Base-by-base conservation (phyloP, 148 eudicot species). In the Amaranthus palmeri region DNA sequence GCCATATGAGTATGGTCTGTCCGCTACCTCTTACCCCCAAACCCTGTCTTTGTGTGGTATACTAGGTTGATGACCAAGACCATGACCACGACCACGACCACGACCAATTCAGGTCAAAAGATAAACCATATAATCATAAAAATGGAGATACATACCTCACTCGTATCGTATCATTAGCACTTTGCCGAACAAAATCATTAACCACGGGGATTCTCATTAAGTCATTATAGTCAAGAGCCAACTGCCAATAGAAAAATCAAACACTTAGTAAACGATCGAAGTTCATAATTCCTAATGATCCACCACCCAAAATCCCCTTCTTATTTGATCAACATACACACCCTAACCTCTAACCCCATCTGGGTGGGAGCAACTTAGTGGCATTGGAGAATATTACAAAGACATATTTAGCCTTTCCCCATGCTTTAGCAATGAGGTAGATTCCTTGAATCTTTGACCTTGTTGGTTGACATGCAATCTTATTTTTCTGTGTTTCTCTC, bases 211-310 rank as follows among this genome's bases (percentile, higher is more conserved):
- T 87, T 76, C 68, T 88, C 85, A 87, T 85, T 72, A 79, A 67
- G 70, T 93, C 98, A 57, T 93, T 58, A 64, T 90, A 90, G 80
- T 93, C 98, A 68, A 90, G 84, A 74, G 85, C 85, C 81, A 93
- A 64, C 98, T 93, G 92, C 73, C 60, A 75, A 71, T 40, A 46
- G 47, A 54, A 43, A 67, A 63, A 54, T 66, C n/a, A 49, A 76
- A 42, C 6, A 56, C 12, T 71, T 25, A 70, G 45, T 68, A 40
- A 4, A 13, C 14, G 7, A 53, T 42, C 53, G 41, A 63, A 36
- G 15, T 6, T 3, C 9, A 59, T 13, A 25, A 7, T 10, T 8
- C 17, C 40, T 5, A 13, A 52, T 17, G 0, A 10, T 53, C 36
- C 15, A 11, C 18, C 8, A 9, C 3, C 42, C 47, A 8, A 8